A percentile compares a stretch with the other conserved stretches of the same genome.
Conservation (phyloP, 257 asterid species). For the Lavandula angustifolia region DNA sequence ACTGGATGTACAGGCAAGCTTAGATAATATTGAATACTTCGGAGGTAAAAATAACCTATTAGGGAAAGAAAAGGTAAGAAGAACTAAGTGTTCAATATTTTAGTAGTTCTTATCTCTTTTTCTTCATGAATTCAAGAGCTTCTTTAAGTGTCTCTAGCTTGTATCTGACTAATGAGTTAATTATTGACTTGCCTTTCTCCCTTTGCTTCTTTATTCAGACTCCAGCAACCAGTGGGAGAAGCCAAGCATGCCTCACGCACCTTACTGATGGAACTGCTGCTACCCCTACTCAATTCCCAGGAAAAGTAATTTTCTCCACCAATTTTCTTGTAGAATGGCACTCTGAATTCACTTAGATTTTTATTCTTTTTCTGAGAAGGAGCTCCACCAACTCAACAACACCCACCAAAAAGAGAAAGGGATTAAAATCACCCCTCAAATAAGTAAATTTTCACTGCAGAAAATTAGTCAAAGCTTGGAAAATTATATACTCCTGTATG, state of each 20-base stretch:
- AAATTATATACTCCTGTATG: neutral
- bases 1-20: slow-evolving; percentile 59
- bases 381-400: neutral
- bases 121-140: slow-evolving; percentile 22
- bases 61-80: slow-evolving; percentile 55
- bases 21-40: slow-evolving; percentile 42
- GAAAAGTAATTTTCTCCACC: slow-evolving; percentile 39
- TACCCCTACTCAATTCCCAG: slow-evolving; percentile 26
- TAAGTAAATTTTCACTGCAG: too few species aligned
- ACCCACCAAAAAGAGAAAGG: too few species aligned
- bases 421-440: too few species aligned
- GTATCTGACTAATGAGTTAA: slow-evolving; percentile 1
- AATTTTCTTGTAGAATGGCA: slow-evolving; percentile 8
- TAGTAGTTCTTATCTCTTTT: neutral
- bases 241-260: slow-evolving; percentile 32
- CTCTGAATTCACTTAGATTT: neutral
- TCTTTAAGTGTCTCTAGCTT: slow-evolving; percentile 21
- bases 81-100: slow-evolving; percentile 31
- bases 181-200: slow-evolving; percentile 16
- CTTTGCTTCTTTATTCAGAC: slow-evolving; percentile 32
- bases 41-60: slow-evolving; percentile 54
- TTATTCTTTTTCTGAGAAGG: neutral
- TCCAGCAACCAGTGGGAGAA: slow-evolving; percentile 34
- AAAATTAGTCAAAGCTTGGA: too few species aligned
- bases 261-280: slow-evolving; percentile 39